Evolutionary conservation across 2,329 filamentous ascomycete genomes (phyloP).

Genomic region (Cryphonectria radicalis): DNA sequence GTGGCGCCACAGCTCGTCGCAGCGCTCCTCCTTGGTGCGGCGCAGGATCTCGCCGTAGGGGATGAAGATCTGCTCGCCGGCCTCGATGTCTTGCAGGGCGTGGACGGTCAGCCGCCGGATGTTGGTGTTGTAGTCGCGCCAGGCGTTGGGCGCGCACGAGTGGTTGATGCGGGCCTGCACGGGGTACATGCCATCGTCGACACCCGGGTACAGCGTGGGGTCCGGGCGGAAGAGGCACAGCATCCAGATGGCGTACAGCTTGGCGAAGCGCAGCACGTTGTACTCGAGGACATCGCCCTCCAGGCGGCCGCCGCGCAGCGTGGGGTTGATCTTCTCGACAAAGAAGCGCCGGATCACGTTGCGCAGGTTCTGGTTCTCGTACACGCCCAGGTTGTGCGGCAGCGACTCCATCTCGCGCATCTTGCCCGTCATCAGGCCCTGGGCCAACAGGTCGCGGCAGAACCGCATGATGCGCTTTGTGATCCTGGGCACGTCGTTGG

Average conservation of each 20-base stretch:
- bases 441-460: background rate
- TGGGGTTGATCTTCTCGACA: background rate
- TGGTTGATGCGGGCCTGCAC: conserved; percentile 29
- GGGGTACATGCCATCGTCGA: conserved; percentile 14
- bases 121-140: conserved; percentile 26
- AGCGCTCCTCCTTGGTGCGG: conserved; percentile 2
- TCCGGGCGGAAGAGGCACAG: background rate
- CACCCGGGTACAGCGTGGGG: background rate
- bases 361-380: background rate
- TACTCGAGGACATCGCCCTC: background rate
- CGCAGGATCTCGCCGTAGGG: conserved; percentile 11
- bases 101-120: conserved; percentile 30
- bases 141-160: conserved; percentile 32
- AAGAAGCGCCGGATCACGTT: conserved; percentile 1
- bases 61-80: conserved; percentile 30
- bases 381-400: background rate
- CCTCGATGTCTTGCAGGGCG: conserved; percentile 27
- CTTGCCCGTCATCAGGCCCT: background rate
- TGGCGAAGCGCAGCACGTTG: conserved; percentile 10
- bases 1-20: background rate
- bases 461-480: background rate
- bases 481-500: background rate
- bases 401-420: conserved; percentile 4
- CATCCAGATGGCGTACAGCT: conserved; percentile 9
- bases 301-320: background rate